Evolutionary conservation across 371 early-diverging fungal genomes (phyloP).

Genomic region (Vavraia culicis): DNA sequence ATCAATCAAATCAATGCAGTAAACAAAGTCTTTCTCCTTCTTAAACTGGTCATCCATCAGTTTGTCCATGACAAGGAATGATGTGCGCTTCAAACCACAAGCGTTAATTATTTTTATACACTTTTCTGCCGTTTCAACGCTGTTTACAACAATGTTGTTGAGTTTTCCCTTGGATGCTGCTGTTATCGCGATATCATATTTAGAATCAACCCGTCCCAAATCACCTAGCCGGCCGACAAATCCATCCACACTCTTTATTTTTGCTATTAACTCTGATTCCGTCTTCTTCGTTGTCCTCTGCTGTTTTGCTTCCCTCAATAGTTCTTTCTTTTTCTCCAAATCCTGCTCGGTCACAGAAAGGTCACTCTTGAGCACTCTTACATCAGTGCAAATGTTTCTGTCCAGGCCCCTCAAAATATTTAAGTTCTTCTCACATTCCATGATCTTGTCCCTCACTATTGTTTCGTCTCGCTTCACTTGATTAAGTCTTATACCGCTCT

Average conservation of each 20-base stretch:
- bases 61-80: constrained; percentile 60
- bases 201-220: constrained; percentile 70
- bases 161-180: constrained; percentile 60
- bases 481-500: constrained; percentile 45
- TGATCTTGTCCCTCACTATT: constrained; percentile 42
- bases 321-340: constrained; percentile 46
- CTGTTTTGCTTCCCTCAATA: neutral
- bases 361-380: constrained; percentile 48
- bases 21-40: constrained; percentile 37
- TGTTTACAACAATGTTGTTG: constrained; percentile 79
- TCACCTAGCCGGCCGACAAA: constrained; percentile 67
- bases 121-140: constrained; percentile 63
- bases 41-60: constrained; percentile 32
- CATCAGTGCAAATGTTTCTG: constrained; percentile 38
- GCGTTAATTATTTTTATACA: constrained; percentile 69
- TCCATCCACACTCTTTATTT: constrained; percentile 26
- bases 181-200: constrained; percentile 80
- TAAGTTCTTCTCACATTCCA: constrained; percentile 4
- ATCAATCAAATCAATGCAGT: constrained; percentile 69
- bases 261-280: constrained; percentile 5
- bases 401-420: neutral
- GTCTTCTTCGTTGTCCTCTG: constrained; percentile 4
- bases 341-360: constrained; percentile 49
- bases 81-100: constrained; percentile 64
- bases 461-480: constrained; percentile 30